A percentile compares a stretch with the other conserved stretches of the same genome.
phyloP scores from a whole-genome alignment of 2,329 filamentous ascomycete species.

The Trichophyton schoenleinii region DNA sequence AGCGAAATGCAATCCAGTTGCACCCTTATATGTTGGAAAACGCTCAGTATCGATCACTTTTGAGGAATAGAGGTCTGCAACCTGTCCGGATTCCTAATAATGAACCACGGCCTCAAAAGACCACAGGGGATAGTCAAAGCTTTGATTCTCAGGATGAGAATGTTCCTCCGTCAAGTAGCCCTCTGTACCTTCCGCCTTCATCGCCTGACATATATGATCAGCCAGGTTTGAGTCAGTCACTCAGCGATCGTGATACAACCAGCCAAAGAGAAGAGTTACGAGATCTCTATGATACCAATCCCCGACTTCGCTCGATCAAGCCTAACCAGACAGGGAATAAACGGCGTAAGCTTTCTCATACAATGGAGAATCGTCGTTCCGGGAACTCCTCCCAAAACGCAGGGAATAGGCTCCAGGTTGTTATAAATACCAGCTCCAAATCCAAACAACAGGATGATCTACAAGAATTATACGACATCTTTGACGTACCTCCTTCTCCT shows the following conservation, averaged over 20 bases:
- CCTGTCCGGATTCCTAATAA: constrained; percentile 27
- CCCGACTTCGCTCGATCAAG: not conserved
- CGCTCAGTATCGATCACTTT: constrained; percentile 31
- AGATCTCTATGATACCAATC: not conserved
- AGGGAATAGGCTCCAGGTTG: not conserved
- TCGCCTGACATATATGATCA: constrained; percentile 13
- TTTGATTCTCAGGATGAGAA: constrained; percentile 24
- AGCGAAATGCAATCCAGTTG: constrained; percentile 37
- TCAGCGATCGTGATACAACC: not conserved
- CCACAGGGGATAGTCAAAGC: constrained; percentile 22
- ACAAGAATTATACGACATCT: constrained; percentile 13
- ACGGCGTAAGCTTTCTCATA: not conserved
- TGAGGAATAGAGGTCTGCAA: constrained; percentile 32
- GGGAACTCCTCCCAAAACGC: not conserved
- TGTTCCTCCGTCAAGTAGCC: constrained; percentile 23
- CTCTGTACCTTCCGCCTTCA: constrained; percentile 21
- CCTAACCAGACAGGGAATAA: not conserved
- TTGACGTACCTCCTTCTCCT: constrained; percentile 29
- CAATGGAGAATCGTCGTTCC: not conserved
- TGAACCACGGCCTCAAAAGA: constrained; percentile 7
- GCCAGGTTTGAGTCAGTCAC: not conserved
- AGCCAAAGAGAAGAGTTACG: not conserved
- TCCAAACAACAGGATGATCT: not conserved
- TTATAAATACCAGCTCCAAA: not conserved
- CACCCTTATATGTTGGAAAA: constrained; percentile 38